These are phyloP conservation scores for Trichoderma sp. DNA, from an alignment of 2,329 filamentous ascomycete genomes.

Conservation along the genomic window DNA sequence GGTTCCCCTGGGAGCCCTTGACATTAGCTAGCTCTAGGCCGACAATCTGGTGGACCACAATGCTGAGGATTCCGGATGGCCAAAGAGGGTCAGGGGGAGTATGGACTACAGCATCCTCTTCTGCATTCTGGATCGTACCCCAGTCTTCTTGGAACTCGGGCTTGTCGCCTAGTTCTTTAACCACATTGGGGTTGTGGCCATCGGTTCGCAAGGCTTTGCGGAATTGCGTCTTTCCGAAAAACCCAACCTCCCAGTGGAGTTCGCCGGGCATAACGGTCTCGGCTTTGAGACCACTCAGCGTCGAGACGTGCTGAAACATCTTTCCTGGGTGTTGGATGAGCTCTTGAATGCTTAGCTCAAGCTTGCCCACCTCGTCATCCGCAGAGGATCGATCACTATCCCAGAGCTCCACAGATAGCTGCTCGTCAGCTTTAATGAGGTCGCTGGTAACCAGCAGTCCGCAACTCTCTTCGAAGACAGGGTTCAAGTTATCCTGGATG, in stretches of 20 bases:
- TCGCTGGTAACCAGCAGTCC: conserved; percentile 85
- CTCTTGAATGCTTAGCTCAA: conserved; percentile 90
- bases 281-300: conserved; percentile 76
- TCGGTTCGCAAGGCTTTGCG: conserved; percentile 80
- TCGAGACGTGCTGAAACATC: conserved; percentile 88
- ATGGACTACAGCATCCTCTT: conserved; percentile 81
- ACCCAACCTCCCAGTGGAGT: conserved; percentile 94
- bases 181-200: conserved; percentile 76
- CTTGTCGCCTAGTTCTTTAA: conserved; percentile 68
- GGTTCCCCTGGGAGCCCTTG: conserved; percentile 77
- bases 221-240: conserved; percentile 88
- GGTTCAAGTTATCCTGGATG: conserved; percentile 91
- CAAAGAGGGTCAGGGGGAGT: conserved; percentile 95
- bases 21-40: conserved; percentile 90
- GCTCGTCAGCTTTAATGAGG: conserved; percentile 89
- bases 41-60: conserved; percentile 92
- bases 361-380: conserved; percentile 92
- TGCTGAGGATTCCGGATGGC: conserved; percentile 83
- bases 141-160: conserved; percentile 82
- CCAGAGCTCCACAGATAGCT: conserved; percentile 91
- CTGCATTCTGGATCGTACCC: conserved; percentile 64
- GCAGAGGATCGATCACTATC: conserved; percentile 90
- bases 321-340: conserved; percentile 88
- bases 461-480: conserved; percentile 84
- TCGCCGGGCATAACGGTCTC: conserved; percentile 89